Percentiles rank a stretch among this genome's conserved stretches.
These are phyloP conservation scores for Acanthamoeba quina DNA, from an alignment of 208 protist species.

Conservation along the genomic window DNA sequence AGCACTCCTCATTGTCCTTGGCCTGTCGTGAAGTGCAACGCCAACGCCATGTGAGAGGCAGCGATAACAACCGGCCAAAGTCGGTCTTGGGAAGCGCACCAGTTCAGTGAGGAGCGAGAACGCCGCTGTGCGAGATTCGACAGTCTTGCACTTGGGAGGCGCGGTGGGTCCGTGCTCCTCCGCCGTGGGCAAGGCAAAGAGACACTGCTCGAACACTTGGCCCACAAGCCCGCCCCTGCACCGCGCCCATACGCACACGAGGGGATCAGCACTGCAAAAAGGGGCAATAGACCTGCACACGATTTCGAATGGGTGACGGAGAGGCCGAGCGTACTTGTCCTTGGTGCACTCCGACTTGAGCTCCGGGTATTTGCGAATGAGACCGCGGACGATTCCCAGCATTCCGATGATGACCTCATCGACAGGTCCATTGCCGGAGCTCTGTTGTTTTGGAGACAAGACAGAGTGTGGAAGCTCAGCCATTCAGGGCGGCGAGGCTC, in stretches of 20 bases:
- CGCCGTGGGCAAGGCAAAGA: constrained; percentile 87
- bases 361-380: constrained; percentile 42
- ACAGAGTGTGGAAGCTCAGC: neutral
- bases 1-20: constrained; percentile 46
- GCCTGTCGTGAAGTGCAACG: neutral
- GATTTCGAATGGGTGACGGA: neutral
- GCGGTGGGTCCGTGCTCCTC: constrained; percentile 76
- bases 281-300: neutral
- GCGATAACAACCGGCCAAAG: too few relatives aligned
- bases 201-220: constrained; percentile 83
- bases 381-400: neutral
- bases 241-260: neutral
- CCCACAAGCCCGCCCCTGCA: constrained; percentile 39
- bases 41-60: too few relatives aligned
- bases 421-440: neutral
- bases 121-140: constrained; percentile 76
- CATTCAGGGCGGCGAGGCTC: too few relatives aligned
- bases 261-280: neutral
- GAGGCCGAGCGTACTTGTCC: constrained; percentile 6
- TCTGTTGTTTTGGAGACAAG: neutral
- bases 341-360: constrained; percentile 56
- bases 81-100: neutral
- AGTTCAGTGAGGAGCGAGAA: constrained; percentile 86
- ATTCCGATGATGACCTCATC: constrained; percentile 70
- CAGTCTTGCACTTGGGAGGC: constrained; percentile 91